Percentiles rank a stretch among this genome's conserved stretches.
These are phyloP conservation scores for Juglanconis juglandina DNA, from an alignment of 2,329 filamentous ascomycete genomes.

Conservation along the genomic window DNA sequence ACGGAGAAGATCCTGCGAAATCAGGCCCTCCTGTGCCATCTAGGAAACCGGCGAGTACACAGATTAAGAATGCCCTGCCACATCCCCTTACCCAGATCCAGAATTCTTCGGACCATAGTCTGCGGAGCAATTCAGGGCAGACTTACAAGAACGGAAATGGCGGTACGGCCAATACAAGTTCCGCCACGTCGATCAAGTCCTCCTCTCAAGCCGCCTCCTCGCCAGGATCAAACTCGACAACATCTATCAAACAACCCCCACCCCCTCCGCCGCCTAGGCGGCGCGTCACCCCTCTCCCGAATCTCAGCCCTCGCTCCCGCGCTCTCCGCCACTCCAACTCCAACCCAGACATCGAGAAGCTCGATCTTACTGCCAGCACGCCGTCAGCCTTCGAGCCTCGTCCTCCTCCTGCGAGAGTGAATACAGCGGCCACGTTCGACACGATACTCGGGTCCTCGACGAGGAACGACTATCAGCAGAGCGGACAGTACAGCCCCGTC, in stretches of 20 bases:
- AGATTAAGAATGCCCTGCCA: conserved; percentile 23
- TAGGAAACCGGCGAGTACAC: conserved; percentile 29
- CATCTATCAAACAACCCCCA: conserved; percentile 24
- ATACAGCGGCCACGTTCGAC: conserved; percentile 14
- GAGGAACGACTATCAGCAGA: conserved; percentile 21
- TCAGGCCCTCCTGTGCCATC: conserved; percentile 31
- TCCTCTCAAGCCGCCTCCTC: conserved; percentile 4
- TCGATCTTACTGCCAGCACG: conserved; percentile 29
- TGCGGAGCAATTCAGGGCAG: conserved; percentile 21
- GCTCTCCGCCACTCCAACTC: conserved; percentile 35
- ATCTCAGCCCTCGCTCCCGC: conserved; percentile 29
- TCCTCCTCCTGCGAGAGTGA: conserved; percentile 6
- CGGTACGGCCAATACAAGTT: conserved; percentile 18
- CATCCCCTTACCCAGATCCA: conserved; percentile 41
- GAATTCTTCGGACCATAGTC: conserved; percentile 35
- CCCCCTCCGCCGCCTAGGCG: conserved; percentile 48
- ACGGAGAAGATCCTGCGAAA: conserved; percentile 23
- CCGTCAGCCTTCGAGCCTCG: conserved; percentile 23
- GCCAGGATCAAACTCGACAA: conserved; percentile 8
- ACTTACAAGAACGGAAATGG: conserved; percentile 7
- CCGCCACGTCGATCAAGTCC: conserved; percentile 13
- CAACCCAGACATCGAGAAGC: conserved; percentile 31
- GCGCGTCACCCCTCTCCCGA: conserved; percentile 37
- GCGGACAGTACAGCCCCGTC: conserved; percentile 21
- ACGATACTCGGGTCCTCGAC: conserved; percentile 18